Evolutionary conservation across 2,329 filamentous ascomycete genomes (phyloP), one percentile per base, ranked within the genome.

Genomic region (Hypoxylon sp.): DNA sequence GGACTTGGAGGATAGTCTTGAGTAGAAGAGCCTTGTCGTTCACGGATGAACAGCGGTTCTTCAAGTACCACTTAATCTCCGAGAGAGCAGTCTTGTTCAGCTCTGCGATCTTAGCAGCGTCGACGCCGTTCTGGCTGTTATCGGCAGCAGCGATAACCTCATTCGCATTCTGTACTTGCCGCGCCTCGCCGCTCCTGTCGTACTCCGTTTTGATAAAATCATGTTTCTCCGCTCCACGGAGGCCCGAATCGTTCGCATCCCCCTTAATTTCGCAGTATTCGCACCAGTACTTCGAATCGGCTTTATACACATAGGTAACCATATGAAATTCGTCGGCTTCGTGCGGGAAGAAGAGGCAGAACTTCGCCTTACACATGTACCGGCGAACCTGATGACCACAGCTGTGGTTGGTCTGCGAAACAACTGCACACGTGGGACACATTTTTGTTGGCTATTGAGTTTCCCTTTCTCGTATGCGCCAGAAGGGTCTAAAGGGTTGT

Each of bases 291-390:
- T 59, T 4, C 17, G 7, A 17, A 30, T 31, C 5, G 6, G 1
- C 1, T 14, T 10, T 7, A 30, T 59, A 69, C 1, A 33, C 20
- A 11, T 57, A 68, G 1, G 31, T 30, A 8, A 27, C 49, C 31
- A 42, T 35, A 35, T 71, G 65, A 40, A 61, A 71, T 0, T 64
- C 66, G 0, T 31, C 13, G 3, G 49, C 30, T 1, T 5, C 27
- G 40, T 70, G 68, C 5, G 61, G 58, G 54, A 58, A 61, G n/a
- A 68, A 70, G 10, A 70, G 65, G 33, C 68, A 70, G 55, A 63
- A 66, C 11, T 37, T 48, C 0, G 55, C 2, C 1, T 46, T 35
- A 2, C 37, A 30, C n/a, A 44, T 20, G 20, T 37, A 46, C 1
- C 33, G 44, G 8, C 56, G 37, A 6, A 61, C 6, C 35, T 67